Conservation (phyloP, 1,139 yeast genomes). For the Blastobotrys arbuscula region DNA sequence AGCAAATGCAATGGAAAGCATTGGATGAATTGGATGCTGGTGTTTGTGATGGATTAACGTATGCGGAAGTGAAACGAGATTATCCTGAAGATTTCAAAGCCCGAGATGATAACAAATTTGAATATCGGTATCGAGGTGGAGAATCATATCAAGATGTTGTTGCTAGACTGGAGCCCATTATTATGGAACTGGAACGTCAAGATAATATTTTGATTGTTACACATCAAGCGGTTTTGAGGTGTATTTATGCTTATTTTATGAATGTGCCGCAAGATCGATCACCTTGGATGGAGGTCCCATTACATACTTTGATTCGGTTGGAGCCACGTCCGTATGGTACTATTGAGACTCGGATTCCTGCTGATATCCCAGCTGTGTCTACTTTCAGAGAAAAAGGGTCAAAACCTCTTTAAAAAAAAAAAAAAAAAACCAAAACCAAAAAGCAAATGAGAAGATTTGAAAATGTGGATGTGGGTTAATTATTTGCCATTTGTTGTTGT, state of each 20-base stretch:
- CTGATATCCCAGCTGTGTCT: constrained; percentile 95
- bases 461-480: too few species aligned
- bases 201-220: constrained; percentile 93
- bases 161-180: constrained; percentile 88
- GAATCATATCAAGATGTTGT: constrained; percentile 96
- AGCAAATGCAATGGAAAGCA: constrained; percentile 91
- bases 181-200: constrained; percentile 96
- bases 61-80: constrained; percentile 73
- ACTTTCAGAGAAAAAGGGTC: constrained; percentile 89
- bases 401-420: background rate
- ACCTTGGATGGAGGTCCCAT: constrained; percentile 99
- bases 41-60: constrained; percentile 91
- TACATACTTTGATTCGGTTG: constrained; percentile 86
- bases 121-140: constrained; percentile 93
- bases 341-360: constrained; percentile 79
- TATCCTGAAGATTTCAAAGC: constrained; percentile 96
- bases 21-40: constrained; percentile 97
- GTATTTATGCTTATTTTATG: constrained; percentile 97
- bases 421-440: too few species aligned
- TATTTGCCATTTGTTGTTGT: too few species aligned
- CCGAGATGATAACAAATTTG: constrained; percentile 92
- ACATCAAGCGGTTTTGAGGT: constrained; percentile 94
- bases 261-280: constrained; percentile 95
- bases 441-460: too few species aligned
- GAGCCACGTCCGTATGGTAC: constrained; percentile 95